Evolutionary conservation across 1,139 yeast species (phyloP), one percentile per base, ranked within the genome.

Genomic region (Pichia sp.): DNA sequence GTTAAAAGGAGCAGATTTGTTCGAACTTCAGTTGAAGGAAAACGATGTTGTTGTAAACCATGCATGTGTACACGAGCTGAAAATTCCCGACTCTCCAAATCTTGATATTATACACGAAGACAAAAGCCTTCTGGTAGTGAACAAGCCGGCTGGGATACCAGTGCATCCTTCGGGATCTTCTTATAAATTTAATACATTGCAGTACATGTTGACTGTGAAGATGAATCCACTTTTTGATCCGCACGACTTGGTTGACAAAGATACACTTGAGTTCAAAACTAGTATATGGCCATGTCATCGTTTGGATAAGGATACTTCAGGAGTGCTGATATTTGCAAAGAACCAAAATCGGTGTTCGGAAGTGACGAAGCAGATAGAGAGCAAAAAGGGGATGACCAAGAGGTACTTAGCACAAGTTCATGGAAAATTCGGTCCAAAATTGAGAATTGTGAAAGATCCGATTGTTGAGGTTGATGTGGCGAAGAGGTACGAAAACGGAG

Each of bases 111-210:
- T 84, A 0, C 70, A 67, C 62, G 77, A 80, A 56, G 75, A 77
- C 63, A 74, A 72, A 1, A 72, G 76, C 4, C 51, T 80, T 0
- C 56, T 87, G 5, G 88, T 87, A n/a, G 74, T 87, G 1, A 76
- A 85, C 66, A 87, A 87, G 62, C 95, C 95, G 0, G 70, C 79
- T 6, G 95, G 95, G 0, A 71, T 86, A 0, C 93, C 95, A 0
- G 84, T 87, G 0, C 95, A 87, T 67, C 93, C 95, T 0, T 79
- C 87, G 0, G 87, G 88, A 1, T 76, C 77, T 46, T 41, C 77
- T 54, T 58, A 58, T 41, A 46, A 50, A 30, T 54, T 43, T 31
- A 58, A 56, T 85, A 78, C 66, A 68, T 19, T 54, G 26, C 49
- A 45, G 32, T 51, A 45, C 16, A 11, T 44, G 7, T 8, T 54